Evolutionary conservation across 345 rosid species (phyloP), one percentile per base, ranked within the genome.

Genomic region (Sonneratia caseolaris): DNA sequence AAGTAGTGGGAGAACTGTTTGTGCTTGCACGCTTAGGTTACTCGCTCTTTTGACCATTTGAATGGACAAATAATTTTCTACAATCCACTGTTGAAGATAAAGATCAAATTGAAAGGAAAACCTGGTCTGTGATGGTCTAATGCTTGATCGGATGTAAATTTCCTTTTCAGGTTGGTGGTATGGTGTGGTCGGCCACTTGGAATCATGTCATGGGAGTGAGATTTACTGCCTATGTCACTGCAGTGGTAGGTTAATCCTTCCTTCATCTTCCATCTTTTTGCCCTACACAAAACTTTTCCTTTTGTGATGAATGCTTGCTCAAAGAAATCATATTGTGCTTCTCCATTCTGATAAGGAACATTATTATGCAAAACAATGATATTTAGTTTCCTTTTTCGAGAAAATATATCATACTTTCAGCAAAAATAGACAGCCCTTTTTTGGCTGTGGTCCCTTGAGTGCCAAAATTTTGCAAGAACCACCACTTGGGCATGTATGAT

Each of bases 121-220:
- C 18, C 24, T 5, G 37, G n/a, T 62, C 35, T 74, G 37, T 69
- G 51, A 36, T 49, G 61, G 35, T 70, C 14, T n/a, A 42, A 32
- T 55, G 49, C 22, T 51, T 79, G 35, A 73, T 67, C 43, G 24
- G 24, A 35, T 67, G 49, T 71, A 32, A 18, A 55, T 37, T 76
- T 56, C 21, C 66, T 32, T 68, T 70, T 84, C 86, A 91, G 97
- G 98, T 27, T 94, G 97, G 97, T 94, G 98, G 98, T 91, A 85
- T 32, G 97, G 96, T 37, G 82, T 87, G 24, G 85, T 89, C 10
- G 96, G 89, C 62, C 98, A 94, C 82, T 67, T 84, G 78, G 85
- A 84, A 68, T 75, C 83, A 11, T 89, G 97, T 45, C 79, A 75
- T 71, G 84, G 88, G 55, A 78, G 71, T 72, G 86, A 74, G 37